Percentiles rank a stretch among this genome's conserved stretches.
Evolutionary conservation across 495 filamentous ascomycete genomes (phyloP).

Genomic region (Penicillium lividum): DNA sequence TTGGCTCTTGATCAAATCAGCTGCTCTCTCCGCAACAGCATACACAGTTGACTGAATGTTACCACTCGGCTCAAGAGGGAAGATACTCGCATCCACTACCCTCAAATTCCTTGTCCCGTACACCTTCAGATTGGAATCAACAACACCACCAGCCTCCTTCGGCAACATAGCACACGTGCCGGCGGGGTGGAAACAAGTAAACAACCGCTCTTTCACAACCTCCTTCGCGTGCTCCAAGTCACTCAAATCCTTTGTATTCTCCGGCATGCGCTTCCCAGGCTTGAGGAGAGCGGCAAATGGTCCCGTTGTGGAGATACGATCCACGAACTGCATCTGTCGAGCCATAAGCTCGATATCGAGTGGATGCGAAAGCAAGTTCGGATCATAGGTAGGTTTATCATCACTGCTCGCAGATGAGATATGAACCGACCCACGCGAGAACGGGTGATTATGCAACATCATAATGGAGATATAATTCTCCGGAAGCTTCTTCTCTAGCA

Average conservation of each 20-base stretch:
- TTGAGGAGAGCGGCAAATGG: slow-evolving; percentile 18
- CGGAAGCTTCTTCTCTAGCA: slow-evolving; percentile 13
- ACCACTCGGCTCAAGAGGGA: slow-evolving; percentile 48
- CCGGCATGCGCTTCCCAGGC: slow-evolving; percentile 15
- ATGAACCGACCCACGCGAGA: slow-evolving; percentile 10
- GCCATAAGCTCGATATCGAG: slow-evolving; percentile 44
- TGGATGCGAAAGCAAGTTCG: slow-evolving; percentile 23
- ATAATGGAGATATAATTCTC: slow-evolving; percentile 18
- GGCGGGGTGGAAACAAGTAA: slow-evolving; percentile 23
- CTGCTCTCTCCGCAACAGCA: slow-evolving; percentile 49
- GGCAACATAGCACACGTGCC: slow-evolving; percentile 49
- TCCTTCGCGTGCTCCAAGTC: slow-evolving; percentile 25
- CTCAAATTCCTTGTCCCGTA: slow-evolving; percentile 51
- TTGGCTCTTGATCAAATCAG: slow-evolving; percentile 2
- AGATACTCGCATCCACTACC: slow-evolving; percentile 56
- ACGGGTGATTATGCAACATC: slow-evolving; percentile 22
- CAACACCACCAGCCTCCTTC: slow-evolving; percentile 46
- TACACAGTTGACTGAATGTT: slow-evolving; percentile 56
- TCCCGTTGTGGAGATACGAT: slow-evolving; percentile 4
- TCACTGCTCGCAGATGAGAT: slow-evolving; percentile 8
- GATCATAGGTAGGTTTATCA: slow-evolving; percentile 18
- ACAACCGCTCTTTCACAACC: slow-evolving; percentile 21
- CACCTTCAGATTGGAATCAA: slow-evolving; percentile 39
- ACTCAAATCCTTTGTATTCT: slow-evolving; percentile 8
- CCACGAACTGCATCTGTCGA: slow-evolving; percentile 29